phyloP scores from a whole-genome alignment of 192 early-diverging fungal species.

The Pilaira anomala region DNA sequence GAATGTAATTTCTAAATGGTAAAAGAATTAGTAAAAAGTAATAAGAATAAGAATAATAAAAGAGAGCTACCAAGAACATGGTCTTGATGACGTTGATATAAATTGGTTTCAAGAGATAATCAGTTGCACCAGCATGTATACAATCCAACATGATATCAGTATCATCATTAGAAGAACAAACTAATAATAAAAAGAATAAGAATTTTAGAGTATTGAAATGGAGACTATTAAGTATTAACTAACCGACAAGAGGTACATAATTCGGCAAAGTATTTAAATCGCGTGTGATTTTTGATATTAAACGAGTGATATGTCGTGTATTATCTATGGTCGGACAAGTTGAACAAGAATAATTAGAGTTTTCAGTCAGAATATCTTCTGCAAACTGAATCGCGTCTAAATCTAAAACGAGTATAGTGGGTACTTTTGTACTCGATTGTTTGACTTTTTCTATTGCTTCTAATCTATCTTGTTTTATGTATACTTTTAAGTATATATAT shows the following conservation, averaged over 20 bases:
- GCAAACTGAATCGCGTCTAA: constrained; percentile 7
- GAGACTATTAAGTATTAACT: constrained; percentile 2
- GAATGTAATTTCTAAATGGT: background rate
- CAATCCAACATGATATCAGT: constrained; percentile 41
- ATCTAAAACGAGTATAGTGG: constrained; percentile 17
- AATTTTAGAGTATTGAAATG: constrained; percentile 1
- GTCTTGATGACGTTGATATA: constrained; percentile 45
- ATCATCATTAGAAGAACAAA: constrained; percentile 34
- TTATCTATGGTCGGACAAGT: background rate
- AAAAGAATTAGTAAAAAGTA: background rate
- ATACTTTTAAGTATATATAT: constrained; percentile 9
- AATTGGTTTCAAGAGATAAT: constrained; percentile 51
- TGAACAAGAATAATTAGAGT: background rate
- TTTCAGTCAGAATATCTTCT: background rate
- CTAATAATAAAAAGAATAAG: constrained; percentile 30
- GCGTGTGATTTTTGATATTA: constrained; percentile 13
- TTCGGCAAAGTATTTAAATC: constrained; percentile 15
- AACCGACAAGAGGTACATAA: constrained; percentile 19
- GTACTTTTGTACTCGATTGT: background rate
- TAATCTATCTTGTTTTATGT: constrained; percentile 10
- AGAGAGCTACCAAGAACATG: constrained; percentile 43
- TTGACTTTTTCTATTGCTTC: constrained; percentile 17
- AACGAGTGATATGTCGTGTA: background rate
- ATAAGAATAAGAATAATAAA: background rate
- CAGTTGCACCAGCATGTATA: constrained; percentile 50